Base-by-base conservation (phyloP, 2,329 filamentous ascomycete genomes). In the Metarhizium sp. region DNA sequence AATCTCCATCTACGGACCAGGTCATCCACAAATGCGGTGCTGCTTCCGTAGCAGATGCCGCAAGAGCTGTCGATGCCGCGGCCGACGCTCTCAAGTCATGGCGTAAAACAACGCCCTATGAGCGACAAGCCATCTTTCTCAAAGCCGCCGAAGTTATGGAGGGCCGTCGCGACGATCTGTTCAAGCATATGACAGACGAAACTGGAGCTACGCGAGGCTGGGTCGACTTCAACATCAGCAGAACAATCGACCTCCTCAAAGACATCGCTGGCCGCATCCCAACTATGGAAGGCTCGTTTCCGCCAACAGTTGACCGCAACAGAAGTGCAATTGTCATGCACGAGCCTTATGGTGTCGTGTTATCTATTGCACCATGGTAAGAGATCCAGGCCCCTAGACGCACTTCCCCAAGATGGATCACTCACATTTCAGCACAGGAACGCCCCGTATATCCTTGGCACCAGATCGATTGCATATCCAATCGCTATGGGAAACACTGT, bases 291-390 rank as follows among this genome's bases (percentile, higher is more conserved):
- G 75, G 72, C 6, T 66, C 64, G 6, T 69, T 75, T 32, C 71
- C 75, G 10, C 50, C 62, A 8, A 62, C 67, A 2, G 58, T 57
- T 36, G 66, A 71, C 36, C 61, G 68, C 2, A 58, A 61, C 34
- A 61, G 64, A 30, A 75, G 58, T 25, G 88, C 84, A 0, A 74
- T 94, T 60, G 72, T 95, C 4, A 71, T 85, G 59, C 86, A 84
- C 65, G 87, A 92, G 69, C 89, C 90, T 0, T 90, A 82, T 62
- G 90, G 90, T 1, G 89, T 94, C 7, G 78, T 92, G 16, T 73
- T 95, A 34, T 85, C 82, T 2, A 90, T 95, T 68, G 88, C 87
- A 2, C 88, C 90, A 10, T 95, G 90, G 90, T 91, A 75, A 62
- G 73, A 61, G 7, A 6, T 20, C 8, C 36, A 34, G 20, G 32